phyloP scores from a whole-genome alignment of 768 basidiomycete genomes.

The Auriscalpium orientale region DNA sequence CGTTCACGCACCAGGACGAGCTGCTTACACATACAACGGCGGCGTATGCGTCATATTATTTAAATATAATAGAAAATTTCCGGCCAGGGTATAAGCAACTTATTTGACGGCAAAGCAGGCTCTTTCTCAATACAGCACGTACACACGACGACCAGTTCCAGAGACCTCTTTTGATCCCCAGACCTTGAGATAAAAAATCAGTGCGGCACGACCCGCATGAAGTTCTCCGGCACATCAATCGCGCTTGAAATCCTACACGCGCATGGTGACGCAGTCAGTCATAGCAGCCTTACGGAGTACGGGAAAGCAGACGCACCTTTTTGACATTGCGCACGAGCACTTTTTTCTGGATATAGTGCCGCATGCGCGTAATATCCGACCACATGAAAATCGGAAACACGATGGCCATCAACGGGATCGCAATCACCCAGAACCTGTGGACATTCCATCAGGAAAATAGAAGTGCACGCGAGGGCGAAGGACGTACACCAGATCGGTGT shows the following conservation, averaged over 20 bases:
- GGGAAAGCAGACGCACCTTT: conserved; percentile 21
- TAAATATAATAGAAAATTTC: too few species aligned
- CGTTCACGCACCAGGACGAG: too few species aligned
- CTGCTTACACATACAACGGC: too few species aligned
- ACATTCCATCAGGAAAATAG: neutral
- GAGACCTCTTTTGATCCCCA: too few species aligned
- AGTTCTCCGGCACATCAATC: neutral
- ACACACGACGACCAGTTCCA: too few species aligned
- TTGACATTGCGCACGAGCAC: conserved; percentile 22
- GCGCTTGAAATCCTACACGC: neutral
- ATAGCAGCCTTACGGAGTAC: neutral
- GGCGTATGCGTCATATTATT: too few species aligned
- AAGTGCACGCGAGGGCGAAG: neutral
- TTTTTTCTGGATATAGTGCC: conserved; percentile 41
- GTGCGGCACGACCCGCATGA: too few species aligned
- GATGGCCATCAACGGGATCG: conserved; percentile 48
- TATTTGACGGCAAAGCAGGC: too few species aligned
- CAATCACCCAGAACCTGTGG: conserved; percentile 59
- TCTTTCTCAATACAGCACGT: too few species aligned
- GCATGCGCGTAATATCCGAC: conserved; percentile 38
- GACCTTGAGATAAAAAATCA: too few species aligned
- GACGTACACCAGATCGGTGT: conserved; percentile 17
- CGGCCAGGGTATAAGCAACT: too few species aligned
- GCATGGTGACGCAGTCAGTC: neutral
- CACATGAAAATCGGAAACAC: conserved; percentile 46